A percentile compares a stretch with the other conserved stretches of the same genome.
Conservation (phyloP, 108 stramenopile genomes). For the Stephanodiscus triporus region DNA sequence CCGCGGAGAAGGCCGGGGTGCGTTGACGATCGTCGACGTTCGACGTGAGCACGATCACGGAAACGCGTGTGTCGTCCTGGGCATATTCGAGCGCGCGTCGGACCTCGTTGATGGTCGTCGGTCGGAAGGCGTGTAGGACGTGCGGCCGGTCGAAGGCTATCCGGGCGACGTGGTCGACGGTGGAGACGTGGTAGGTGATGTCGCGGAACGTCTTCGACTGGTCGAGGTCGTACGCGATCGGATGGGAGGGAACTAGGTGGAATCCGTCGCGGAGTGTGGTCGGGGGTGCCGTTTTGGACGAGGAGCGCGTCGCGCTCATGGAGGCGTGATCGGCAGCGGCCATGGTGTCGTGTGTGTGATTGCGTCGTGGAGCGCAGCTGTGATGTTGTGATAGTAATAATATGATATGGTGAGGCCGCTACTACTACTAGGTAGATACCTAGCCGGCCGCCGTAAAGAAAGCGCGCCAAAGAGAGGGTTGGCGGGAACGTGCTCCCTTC, state of each 20-base stretch:
- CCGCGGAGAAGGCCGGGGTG: slow-evolving; percentile 93
- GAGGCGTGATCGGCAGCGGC: slow-evolving; percentile 49
- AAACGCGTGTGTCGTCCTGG: slow-evolving; percentile 81
- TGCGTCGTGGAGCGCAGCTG: no score
- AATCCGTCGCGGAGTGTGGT: slow-evolving; percentile 81
- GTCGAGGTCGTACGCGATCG: slow-evolving; percentile 71
- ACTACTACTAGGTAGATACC: no score
- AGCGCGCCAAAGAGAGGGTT: no score
- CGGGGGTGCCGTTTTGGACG: slow-evolving; percentile 74
- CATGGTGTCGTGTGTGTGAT: no score
- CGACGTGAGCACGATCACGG: slow-evolving; percentile 82
- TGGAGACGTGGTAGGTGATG: slow-evolving; percentile 81
- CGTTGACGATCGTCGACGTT: slow-evolving; percentile 54
- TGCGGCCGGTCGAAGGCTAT: slow-evolving; percentile 90
- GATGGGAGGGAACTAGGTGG: slow-evolving; percentile 62
- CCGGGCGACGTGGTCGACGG: slow-evolving; percentile 65
- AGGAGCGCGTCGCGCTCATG: slow-evolving; percentile 78
- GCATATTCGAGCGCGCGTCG: slow-evolving; percentile 80
- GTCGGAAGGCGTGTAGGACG: slow-evolving; percentile 92
- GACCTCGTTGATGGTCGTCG: slow-evolving; percentile 91
- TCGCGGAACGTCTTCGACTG: slow-evolving; percentile 53
- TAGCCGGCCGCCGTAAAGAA: no score
- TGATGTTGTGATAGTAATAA: no score
- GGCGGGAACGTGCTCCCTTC: no score
- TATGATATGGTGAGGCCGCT: no score